Conservation (phyloP, 176 grass and related monocot genomes). For the Alloteropsis semialata region DNA sequence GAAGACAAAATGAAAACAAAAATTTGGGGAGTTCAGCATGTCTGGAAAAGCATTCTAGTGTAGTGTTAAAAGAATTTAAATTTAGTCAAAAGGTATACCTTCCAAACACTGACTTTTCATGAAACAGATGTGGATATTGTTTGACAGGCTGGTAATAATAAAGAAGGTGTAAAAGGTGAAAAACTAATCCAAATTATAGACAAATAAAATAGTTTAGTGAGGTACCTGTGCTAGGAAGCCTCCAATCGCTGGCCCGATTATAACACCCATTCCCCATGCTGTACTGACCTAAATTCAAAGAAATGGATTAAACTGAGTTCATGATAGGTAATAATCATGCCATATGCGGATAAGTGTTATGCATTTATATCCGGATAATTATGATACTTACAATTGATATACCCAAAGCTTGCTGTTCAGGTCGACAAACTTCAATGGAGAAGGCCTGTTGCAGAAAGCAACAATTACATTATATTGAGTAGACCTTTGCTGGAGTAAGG, state of each 20-base stretch:
- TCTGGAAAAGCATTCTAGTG: background rate
- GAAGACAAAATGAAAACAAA: background rate
- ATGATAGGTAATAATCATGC: background rate
- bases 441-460: constrained; percentile 52
- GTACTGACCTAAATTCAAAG: constrained; percentile 33
- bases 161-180: background rate
- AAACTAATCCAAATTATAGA: background rate
- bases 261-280: constrained; percentile 61
- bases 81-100: constrained; percentile 34
- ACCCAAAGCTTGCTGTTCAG: constrained; percentile 66
- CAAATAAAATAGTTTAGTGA: background rate
- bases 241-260: constrained; percentile 79
- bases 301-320: constrained; percentile 10
- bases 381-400: constrained; percentile 55
- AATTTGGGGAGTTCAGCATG: no score
- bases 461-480: background rate
- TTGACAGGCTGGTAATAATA: constrained; percentile 51
- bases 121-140: constrained; percentile 71
- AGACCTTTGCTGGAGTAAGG: background rate
- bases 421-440: constrained; percentile 63
- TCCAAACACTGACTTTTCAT: constrained; percentile 43
- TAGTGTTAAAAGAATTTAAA: background rate
- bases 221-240: constrained; percentile 73
- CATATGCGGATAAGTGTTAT: background rate
- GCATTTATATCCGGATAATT: background rate